phyloP scores from a whole-genome alignment of 208 protist genomes.

The Acanthamoeba rhysodes region DNA sequence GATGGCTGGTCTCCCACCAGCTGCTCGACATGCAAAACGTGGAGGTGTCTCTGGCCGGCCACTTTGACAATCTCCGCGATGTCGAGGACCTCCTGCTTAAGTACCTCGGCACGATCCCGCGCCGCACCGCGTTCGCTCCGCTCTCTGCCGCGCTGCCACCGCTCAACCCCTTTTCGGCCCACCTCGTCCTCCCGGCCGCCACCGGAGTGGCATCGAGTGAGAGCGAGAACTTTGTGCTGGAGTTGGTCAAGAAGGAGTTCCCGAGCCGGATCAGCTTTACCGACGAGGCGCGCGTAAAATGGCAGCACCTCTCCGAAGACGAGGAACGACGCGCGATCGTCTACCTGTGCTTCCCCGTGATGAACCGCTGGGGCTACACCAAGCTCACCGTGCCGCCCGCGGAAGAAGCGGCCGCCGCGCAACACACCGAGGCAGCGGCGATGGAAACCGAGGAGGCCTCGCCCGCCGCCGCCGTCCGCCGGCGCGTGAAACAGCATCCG shows the following conservation, averaged over 20 bases:
- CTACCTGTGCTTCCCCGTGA: slow-evolving; percentile 48
- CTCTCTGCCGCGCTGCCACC: neutral
- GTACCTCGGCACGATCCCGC: slow-evolving; percentile 65
- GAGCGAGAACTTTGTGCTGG: slow-evolving; percentile 47
- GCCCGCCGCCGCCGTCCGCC: neutral
- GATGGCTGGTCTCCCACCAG: neutral
- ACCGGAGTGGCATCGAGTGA: neutral
- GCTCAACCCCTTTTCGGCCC: slow-evolving; percentile 46
- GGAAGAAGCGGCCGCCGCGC: neutral
- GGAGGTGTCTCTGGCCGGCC: slow-evolving; percentile 38
- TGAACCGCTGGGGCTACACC: slow-evolving; percentile 65
- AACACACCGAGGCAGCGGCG: neutral
- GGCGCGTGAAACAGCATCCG: slow-evolving; percentile 46
- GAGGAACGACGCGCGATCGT: slow-evolving; percentile 41
- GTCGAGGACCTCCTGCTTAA: slow-evolving; percentile 43
- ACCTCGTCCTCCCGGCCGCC: neutral
- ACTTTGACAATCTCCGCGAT: slow-evolving; percentile 38
- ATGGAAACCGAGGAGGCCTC: slow-evolving; percentile 34
- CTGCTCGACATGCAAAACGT: slow-evolving; percentile 52
- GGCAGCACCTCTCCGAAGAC: slow-evolving; percentile 56
- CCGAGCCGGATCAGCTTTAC: slow-evolving; percentile 7
- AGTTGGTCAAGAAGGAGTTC: neutral
- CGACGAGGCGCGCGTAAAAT: slow-evolving; percentile 19
- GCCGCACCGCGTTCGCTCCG: neutral
- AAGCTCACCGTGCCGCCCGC: neutral